Conservation (phyloP, 1,139 yeast genomes). For the Yamadazyma sp. region DNA sequence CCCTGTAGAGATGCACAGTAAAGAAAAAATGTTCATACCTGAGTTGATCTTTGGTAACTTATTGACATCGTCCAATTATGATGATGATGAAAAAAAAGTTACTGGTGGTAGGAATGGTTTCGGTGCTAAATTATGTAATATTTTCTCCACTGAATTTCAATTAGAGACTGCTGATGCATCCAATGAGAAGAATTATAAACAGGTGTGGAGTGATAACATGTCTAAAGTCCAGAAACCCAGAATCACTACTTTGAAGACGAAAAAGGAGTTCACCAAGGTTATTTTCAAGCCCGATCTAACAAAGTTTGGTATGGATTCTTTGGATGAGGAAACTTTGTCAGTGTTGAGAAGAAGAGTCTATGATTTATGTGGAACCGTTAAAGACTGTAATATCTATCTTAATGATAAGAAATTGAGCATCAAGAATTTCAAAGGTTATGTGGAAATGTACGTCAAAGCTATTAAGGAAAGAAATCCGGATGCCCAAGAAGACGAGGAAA, state of each 20-base stretch:
- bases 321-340: conserved; percentile 81
- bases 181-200: conserved; percentile 64
- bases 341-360: conserved; percentile 92
- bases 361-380: conserved; percentile 94
- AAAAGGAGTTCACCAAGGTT: conserved; percentile 80
- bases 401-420: conserved; percentile 74
- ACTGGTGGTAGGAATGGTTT: conserved; percentile 99
- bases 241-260: conserved; percentile 59
- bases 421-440: conserved; percentile 78
- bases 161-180: conserved; percentile 87
- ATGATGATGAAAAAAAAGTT: conserved; percentile 91
- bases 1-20: conserved; percentile 89
- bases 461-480: conserved; percentile 39
- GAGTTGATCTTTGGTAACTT: conserved; percentile 95
- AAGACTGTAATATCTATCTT: conserved; percentile 74
- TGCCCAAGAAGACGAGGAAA: conserved; percentile 25
- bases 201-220: conserved; percentile 90
- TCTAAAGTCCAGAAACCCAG: conserved; percentile 71
- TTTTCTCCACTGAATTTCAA: conserved; percentile 83
- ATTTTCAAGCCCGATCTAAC: conserved; percentile 86
- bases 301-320: conserved; percentile 77
- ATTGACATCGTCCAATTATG: conserved; percentile 93
- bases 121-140: conserved; percentile 92
- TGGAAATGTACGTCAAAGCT: conserved; percentile 86
- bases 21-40: conserved; percentile 92